A percentile compares a stretch with the other conserved stretches of the same genome.
These are phyloP conservation scores for Alternaria tenuissima DNA, from an alignment of 2,329 filamentous ascomycete genomes.

Conservation along the genomic window DNA sequence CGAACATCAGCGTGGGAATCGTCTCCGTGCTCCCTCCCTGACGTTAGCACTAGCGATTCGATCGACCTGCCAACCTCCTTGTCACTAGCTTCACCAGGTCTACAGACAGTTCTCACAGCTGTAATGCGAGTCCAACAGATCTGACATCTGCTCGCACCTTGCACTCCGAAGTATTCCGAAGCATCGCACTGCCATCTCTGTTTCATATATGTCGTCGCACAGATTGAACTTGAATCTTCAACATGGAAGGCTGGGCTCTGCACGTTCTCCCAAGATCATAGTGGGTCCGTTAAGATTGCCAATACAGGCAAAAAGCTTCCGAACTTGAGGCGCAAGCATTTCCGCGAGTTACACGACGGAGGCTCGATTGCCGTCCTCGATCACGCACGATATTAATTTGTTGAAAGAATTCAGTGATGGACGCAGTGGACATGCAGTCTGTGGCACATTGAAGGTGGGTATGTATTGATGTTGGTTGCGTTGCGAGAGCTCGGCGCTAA, in stretches of 20 bases:
- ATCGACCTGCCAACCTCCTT: slow-evolving; percentile 8
- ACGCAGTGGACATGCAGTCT: neutral
- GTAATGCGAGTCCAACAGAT: neutral
- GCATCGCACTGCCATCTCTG: neutral
- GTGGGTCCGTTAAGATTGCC: slow-evolving; percentile 27
- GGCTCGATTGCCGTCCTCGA: neutral
- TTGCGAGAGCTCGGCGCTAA: neutral
- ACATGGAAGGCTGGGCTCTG: neutral
- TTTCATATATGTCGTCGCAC: neutral
- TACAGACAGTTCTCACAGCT: slow-evolving; percentile 6
- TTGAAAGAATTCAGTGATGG: neutral
- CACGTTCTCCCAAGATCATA: slow-evolving; percentile 9
- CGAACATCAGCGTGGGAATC: slow-evolving; percentile 1
- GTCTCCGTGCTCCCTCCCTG: slow-evolving; percentile 11
- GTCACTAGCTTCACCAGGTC: slow-evolving; percentile 8
- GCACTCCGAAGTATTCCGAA: neutral
- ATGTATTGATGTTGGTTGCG: neutral
- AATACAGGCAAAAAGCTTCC: slow-evolving; percentile 20
- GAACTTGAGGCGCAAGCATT: slow-evolving; percentile 5
- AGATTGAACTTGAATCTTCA: slow-evolving; percentile 3
- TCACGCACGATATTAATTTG: neutral
- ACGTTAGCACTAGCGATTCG: slow-evolving; percentile 9
- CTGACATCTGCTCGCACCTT: neutral
- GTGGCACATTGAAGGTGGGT: neutral
- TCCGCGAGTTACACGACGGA: slow-evolving; percentile 15